Conservation (phyloP, 768 basidiomycete genomes). For the Boletus tomentosulus region DNA sequence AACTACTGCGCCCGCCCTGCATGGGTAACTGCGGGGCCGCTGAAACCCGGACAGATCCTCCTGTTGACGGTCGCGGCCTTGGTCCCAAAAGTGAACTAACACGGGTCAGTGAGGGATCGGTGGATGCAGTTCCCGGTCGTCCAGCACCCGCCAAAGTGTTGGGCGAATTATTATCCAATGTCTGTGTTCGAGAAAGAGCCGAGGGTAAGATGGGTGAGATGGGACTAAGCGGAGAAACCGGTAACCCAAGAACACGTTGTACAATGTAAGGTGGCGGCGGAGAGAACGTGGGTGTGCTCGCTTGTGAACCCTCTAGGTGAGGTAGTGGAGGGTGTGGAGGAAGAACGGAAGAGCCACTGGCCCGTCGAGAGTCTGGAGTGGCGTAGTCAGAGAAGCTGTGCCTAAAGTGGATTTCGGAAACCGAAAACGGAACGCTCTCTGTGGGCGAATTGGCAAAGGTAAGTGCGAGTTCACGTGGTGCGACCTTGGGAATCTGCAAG, state of each 20-base stretch:
- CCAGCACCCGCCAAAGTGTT: background rate
- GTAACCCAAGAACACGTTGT: conserved; percentile 29
- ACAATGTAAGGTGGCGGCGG: conserved; percentile 30
- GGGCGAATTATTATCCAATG: background rate
- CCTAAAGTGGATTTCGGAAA: conserved; percentile 51
- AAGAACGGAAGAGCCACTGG: conserved; percentile 33
- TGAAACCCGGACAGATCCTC: conserved; percentile 17
- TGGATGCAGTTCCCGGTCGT: conserved; percentile 9
- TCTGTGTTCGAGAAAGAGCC: background rate
- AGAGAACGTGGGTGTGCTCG: conserved; percentile 9
- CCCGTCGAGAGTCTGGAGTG: conserved; percentile 30
- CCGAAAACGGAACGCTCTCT: conserved; percentile 52
- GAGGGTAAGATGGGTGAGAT: conserved; percentile 1
- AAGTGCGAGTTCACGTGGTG: conserved; percentile 26
- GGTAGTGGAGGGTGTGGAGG: conserved; percentile 44
- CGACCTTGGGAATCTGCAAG: conserved; percentile 22
- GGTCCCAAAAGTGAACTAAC: conserved; percentile 28
- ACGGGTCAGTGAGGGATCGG: conserved; percentile 4
- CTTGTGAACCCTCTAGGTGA: conserved; percentile 18
- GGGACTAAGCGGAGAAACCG: conserved; percentile 20
- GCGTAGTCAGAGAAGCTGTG: conserved; percentile 34
- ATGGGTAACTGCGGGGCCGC: conserved; percentile 27
- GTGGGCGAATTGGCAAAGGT: conserved; percentile 46
- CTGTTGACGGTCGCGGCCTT: conserved; percentile 22
- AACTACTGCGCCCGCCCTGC: conserved; percentile 26